Conservation (phyloP, 371 early-diverging fungal species). For the Syncephalis fuscata region DNA sequence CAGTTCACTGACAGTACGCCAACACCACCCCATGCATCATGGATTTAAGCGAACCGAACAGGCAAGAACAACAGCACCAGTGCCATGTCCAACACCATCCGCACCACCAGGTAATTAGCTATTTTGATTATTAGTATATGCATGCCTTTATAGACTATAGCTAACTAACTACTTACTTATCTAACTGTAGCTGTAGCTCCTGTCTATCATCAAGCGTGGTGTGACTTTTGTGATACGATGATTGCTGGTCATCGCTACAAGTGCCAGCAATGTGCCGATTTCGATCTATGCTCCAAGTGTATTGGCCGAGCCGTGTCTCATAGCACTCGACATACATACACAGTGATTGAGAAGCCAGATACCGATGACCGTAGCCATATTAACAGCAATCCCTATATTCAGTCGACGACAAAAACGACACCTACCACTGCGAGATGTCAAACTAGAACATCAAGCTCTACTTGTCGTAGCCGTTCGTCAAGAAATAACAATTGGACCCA, state of each 20-base stretch:
- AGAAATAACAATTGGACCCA: constrained; percentile 4
- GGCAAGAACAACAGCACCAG: no score
- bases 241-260: constrained; percentile 27
- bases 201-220: constrained; percentile 12
- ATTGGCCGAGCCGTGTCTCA: constrained; percentile 5
- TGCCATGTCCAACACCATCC: no score
- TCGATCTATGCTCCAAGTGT: constrained; percentile 27
- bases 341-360: background rate
- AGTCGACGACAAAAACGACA: no score
- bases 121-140: no score
- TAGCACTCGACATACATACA: background rate
- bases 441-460: no score
- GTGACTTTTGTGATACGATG: constrained; percentile 24
- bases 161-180: background rate
- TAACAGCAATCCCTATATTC: no score
- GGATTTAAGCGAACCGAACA: no score
- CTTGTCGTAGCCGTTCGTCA: background rate
- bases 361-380: no score
- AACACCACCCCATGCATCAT: no score
- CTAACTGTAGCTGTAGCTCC: background rate
- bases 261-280: constrained; percentile 24
- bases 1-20: constrained; percentile 1
- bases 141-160: background rate
- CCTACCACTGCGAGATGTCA: no score
- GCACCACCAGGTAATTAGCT: no score